phyloP scores from a whole-genome alignment of 345 rosid species.

The Bretschneidera sinensis region DNA sequence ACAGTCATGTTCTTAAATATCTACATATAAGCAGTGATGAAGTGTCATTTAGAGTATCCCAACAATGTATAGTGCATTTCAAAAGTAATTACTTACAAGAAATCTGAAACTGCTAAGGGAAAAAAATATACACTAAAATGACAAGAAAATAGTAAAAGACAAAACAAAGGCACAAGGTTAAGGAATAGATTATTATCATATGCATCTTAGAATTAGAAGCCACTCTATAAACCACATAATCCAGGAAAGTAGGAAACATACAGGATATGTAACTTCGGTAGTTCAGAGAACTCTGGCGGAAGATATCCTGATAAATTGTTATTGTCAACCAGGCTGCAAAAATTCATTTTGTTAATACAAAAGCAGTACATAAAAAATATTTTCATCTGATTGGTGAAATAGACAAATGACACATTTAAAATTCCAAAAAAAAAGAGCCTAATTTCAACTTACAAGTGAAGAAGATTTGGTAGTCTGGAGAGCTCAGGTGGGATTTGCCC shows the following conservation, averaged over 20 bases:
- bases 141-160: not conserved
- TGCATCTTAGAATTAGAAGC: slow-evolving; percentile 7
- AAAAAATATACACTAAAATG: not conserved
- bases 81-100: too few species aligned
- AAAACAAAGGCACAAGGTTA: slow-evolving; percentile 6
- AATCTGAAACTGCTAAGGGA: not conserved
- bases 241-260: slow-evolving; percentile 37
- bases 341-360: slow-evolving; percentile 4
- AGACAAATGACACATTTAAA: not conserved
- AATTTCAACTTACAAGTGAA: slow-evolving; percentile 81
- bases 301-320: slow-evolving; percentile 81
- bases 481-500: slow-evolving; percentile 89
- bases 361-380: not conserved
- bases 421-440: slow-evolving; percentile 7
- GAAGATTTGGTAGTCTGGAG: slow-evolving; percentile 65
- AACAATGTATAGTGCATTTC: not conserved
- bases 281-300: slow-evolving; percentile 63
- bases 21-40: not conserved
- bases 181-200: not conserved
- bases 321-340: slow-evolving; percentile 86
- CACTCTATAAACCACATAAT: not conserved
- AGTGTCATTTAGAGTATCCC: not conserved
- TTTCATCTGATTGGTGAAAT: not conserved
- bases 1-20: too few species aligned
- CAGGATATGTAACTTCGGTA: slow-evolving; percentile 80